Evolutionary conservation across 2,329 filamentous ascomycete species (phyloP).

Genomic region (Lachnellula subtilissima): DNA sequence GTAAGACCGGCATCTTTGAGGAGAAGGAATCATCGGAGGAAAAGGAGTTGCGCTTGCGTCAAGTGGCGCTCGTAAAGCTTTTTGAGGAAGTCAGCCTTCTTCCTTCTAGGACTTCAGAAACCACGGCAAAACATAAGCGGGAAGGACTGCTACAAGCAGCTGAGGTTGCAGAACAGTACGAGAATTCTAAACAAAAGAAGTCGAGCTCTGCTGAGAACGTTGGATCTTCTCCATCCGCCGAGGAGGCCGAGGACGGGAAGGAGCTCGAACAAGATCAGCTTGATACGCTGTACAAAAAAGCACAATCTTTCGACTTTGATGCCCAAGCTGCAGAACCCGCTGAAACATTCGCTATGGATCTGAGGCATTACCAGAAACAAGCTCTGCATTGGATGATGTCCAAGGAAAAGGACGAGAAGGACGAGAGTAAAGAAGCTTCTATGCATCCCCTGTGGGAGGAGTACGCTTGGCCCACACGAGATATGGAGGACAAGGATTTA

Average conservation of each 20-base stretch:
- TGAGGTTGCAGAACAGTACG: conserved; percentile 76
- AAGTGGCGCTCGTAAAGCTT: conserved; percentile 81
- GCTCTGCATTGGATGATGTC: conserved; percentile 93
- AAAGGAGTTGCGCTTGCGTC: conserved; percentile 73
- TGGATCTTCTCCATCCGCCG: conserved; percentile 41
- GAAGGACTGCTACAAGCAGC: conserved; percentile 81
- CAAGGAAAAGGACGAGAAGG: conserved; percentile 78
- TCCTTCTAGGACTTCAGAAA: conserved; percentile 69
- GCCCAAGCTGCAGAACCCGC: conserved; percentile 84
- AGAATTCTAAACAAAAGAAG: conserved; percentile 46
- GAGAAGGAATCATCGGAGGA: conserved; percentile 83
- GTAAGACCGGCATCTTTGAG: conserved; percentile 71
- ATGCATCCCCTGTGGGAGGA: conserved; percentile 99
- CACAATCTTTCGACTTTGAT: conserved; percentile 92
- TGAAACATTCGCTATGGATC: conserved; percentile 72
- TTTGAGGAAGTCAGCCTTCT: conserved; percentile 84
- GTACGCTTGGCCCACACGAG: conserved; percentile 82
- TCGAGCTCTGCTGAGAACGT: conserved; percentile 14
- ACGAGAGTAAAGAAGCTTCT: conserved; percentile 62
- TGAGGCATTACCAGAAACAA: conserved; percentile 93
- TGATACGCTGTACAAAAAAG: conserved; percentile 89
- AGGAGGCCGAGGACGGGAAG: conserved; percentile 71
- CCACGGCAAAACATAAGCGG: conserved; percentile 72
- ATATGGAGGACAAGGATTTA: conserved; percentile 76
- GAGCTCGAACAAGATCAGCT: conserved; percentile 95